These are phyloP conservation scores for Annona cherimola DNA, from an alignment of 164 flowering plant species.

Conservation along the genomic window DNA sequence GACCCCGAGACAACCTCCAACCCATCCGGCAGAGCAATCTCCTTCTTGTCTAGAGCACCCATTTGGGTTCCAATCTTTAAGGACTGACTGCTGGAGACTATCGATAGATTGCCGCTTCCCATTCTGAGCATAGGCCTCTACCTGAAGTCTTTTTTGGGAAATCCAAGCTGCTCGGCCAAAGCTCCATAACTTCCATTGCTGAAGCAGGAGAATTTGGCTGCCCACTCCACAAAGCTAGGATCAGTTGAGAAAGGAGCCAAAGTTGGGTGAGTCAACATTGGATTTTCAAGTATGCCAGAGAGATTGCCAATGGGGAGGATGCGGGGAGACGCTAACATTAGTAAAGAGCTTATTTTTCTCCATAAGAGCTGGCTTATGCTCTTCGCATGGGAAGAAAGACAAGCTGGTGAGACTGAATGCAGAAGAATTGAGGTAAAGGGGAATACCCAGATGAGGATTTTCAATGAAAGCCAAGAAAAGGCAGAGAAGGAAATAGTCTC, in stretches of 20 bases:
- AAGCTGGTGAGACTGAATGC: too few species aligned
- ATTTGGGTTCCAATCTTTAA: conserved; percentile 43
- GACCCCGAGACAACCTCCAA: conserved; percentile 20
- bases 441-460: too few species aligned
- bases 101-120: conserved; percentile 37
- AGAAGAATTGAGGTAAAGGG: too few species aligned
- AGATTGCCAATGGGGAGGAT: too few species aligned
- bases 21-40: conserved; percentile 7
- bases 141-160: conserved; percentile 26
- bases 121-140: conserved; percentile 19
- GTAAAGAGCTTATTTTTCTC: too few species aligned
- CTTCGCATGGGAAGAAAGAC: too few species aligned
- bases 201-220: conserved; percentile 74
- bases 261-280: conserved; percentile 18
- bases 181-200: conserved; percentile 43
- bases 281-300: conserved; percentile 24
- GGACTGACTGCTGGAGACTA: conserved; percentile 51
- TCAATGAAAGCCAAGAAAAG: too few species aligned
- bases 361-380: too few species aligned
- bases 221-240: conserved; percentile 83
- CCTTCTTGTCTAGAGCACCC: conserved; percentile 14
- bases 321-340: too few species aligned
- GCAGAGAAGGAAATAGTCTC: too few species aligned
- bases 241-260: conserved; percentile 53
- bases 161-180: conserved; percentile 25